Evolutionary conservation across 129 eudicot species (phyloP).

Genomic region (Chrysanthemum lavandulifolium): DNA sequence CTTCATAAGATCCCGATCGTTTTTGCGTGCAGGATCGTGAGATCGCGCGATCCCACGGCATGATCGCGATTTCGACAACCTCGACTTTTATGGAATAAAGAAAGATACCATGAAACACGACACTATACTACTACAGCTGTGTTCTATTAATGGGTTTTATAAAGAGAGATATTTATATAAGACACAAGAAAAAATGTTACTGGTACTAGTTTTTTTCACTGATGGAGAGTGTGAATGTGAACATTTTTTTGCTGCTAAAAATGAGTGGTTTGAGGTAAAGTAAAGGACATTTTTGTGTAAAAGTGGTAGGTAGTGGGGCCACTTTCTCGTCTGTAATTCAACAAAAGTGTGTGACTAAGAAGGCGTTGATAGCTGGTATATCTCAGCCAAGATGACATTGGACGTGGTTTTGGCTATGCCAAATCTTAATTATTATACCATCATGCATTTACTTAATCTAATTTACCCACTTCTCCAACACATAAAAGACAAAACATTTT

Average conservation of each 20-base stretch:
- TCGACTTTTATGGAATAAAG: constrained; percentile 34
- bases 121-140: constrained; percentile 37
- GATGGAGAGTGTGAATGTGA: constrained; percentile 28
- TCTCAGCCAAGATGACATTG: no score
- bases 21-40: no score
- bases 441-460: no score
- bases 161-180: not conserved
- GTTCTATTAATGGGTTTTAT: constrained; percentile 27
- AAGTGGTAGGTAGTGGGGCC: constrained; percentile 11
- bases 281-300: constrained; percentile 8
- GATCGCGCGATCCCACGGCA: no score
- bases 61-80: no score
- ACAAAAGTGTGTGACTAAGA: no score
- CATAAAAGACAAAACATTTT: no score
- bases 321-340: not conserved
- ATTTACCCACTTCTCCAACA: no score
- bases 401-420: no score
- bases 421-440: no score
- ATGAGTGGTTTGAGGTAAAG: constrained; percentile 34
- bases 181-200: not conserved
- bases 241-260: constrained; percentile 16
- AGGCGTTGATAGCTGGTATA: no score
- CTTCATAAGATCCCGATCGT: no score
- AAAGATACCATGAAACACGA: constrained; percentile 34
- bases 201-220: constrained; percentile 10